phyloP scores from a whole-genome alignment of 2,329 filamentous ascomycete genomes.

The Dryadomyces quercus-mongolicae region DNA sequence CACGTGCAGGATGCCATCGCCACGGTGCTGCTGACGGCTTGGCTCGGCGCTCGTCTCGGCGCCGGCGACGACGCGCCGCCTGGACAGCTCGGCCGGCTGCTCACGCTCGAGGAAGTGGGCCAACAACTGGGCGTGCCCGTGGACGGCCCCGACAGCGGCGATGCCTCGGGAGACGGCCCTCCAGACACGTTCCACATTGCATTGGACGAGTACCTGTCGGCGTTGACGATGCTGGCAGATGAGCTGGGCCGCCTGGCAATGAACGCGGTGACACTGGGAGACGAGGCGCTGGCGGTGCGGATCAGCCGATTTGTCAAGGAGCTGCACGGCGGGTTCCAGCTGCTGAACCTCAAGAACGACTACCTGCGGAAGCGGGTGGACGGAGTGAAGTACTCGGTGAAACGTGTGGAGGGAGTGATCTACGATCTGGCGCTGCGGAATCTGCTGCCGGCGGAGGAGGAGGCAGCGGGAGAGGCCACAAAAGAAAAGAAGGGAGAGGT shows the following conservation, averaged over 20 bases:
- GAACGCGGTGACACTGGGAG: constrained; percentile 86
- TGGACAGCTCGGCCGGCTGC: constrained; percentile 48
- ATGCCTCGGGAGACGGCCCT: constrained; percentile 56
- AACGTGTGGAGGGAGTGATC: constrained; percentile 95
- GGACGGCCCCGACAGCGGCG: constrained; percentile 34
- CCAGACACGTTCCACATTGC: constrained; percentile 83
- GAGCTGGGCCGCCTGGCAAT: constrained; percentile 84
- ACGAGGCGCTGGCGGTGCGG: constrained; percentile 72
- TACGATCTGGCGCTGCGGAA: constrained; percentile 88
- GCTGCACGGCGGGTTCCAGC: constrained; percentile 88
- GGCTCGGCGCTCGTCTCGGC: constrained; percentile 59
- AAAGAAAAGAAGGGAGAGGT: no score
- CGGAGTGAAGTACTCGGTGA: constrained; percentile 92
- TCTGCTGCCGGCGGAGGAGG: constrained; percentile 44
- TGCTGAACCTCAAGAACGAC: constrained; percentile 96
- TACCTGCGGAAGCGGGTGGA: constrained; percentile 77
- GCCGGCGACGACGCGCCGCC: constrained; percentile 16
- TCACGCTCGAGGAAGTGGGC: constrained; percentile 83
- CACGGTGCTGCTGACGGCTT: constrained; percentile 48
- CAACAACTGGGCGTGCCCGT: constrained; percentile 70
- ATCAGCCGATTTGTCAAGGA: constrained; percentile 93
- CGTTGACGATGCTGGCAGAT: constrained; percentile 76
- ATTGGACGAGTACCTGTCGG: constrained; percentile 91
- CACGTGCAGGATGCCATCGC: constrained; percentile 68
- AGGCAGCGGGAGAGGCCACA: background rate